Conservation (phyloP, 2,329 filamentous ascomycete species). For the Boeremia exigua region DNA sequence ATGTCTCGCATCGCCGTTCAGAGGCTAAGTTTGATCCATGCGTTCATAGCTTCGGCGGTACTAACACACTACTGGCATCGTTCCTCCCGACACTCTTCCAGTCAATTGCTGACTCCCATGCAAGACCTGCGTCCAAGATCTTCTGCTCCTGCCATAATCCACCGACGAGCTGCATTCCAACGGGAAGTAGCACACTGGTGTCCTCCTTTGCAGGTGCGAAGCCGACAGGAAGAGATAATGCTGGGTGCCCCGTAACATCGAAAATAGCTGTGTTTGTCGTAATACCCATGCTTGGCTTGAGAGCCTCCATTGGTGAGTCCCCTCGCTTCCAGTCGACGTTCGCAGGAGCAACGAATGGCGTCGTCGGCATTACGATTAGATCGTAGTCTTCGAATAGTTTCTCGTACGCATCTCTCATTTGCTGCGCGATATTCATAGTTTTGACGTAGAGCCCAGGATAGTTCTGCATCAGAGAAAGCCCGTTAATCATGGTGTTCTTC, state of each 20-base stretch:
- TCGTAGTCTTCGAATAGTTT: conserved; percentile 47
- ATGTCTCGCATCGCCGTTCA: background rate
- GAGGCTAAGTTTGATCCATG: background rate
- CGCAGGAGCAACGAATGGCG: conserved; percentile 30
- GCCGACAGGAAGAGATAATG: conserved; percentile 48
- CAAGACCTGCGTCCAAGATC: conserved; percentile 33
- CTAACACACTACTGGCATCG: no score
- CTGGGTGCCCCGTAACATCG: conserved; percentile 40
- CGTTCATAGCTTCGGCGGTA: conserved; percentile 1
- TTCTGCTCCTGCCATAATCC: conserved; percentile 47
- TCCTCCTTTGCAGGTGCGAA: conserved; percentile 33
- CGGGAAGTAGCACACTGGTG: conserved; percentile 39
- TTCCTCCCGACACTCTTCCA: conserved; percentile 26
- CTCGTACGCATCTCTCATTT: conserved; percentile 49
- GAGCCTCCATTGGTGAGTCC: conserved; percentile 35
- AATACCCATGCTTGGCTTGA: conserved; percentile 39
- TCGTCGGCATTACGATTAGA: conserved; percentile 52
- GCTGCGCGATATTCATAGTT: conserved; percentile 49
- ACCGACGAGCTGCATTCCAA: conserved; percentile 50
- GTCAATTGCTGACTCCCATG: conserved; percentile 38
- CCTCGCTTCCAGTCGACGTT: conserved; percentile 34
- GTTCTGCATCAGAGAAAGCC: conserved; percentile 46
- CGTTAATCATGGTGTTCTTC: conserved; percentile 57
- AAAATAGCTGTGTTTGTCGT: conserved; percentile 40
- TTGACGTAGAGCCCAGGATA: conserved; percentile 52